A percentile compares a stretch with the other conserved stretches of the same genome.
These are phyloP conservation scores for sweet orange (Citrus sinensis) DNA, from an alignment of 345 rosid genomes.

Conservation along the genomic window DVS_A1.0 CM039165.1:32005001-32005500, in stretches of 20 bases:
- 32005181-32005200: conserved; percentile 95
- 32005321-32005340: conserved; percentile 84
- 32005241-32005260: conserved; percentile 98
- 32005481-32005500: conserved; percentile 1
- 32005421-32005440: conserved; percentile 71
- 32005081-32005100: conserved; percentile 91
- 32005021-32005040: conserved; percentile 74
- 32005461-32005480: conserved; percentile 36
- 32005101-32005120: conserved; percentile 88
- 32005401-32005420: conserved; percentile 91
- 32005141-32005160: conserved; percentile 88
- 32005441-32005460: conserved; percentile 69
- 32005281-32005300: conserved; percentile 93
- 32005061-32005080: conserved; percentile 95
- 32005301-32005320: conserved; percentile 82
- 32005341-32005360: conserved; percentile 84
- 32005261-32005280: conserved; percentile 93
- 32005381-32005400: conserved; percentile 94
- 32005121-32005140: conserved; percentile 96
- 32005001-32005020: conserved; percentile 99
- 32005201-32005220: conserved; percentile 88
- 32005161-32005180: conserved; percentile 89
- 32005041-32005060: conserved; percentile 93
- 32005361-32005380: conserved; percentile 99
- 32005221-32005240: conserved; percentile 92